Evolutionary conservation across 495 filamentous ascomycete species (phyloP), one percentile per base, ranked within the genome.

Genomic region (Ascodesmis nigricans): DNA sequence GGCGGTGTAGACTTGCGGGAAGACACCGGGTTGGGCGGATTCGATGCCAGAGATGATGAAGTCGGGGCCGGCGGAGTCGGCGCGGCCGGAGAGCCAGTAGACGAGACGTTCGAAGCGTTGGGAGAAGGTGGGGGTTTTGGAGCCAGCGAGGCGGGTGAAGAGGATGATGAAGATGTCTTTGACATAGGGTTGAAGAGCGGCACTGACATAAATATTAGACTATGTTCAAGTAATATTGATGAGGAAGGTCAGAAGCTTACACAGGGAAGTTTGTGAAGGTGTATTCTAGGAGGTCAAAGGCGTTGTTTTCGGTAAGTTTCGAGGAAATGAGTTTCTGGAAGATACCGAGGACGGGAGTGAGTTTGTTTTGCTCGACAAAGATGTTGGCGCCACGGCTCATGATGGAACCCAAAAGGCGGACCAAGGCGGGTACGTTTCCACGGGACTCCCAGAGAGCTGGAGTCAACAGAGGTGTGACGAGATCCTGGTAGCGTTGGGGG

Each of bases 351-450:
- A 92, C 66, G 5, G 73, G 63, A 45, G 80, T 76, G 33, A 91
- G 50, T 48, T 80, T 75, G 44, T 80, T 73, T 46, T 75, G 71
- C 8, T 37, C 26, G 5, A 76, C 53, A 42, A 97, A 81, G 31
- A 66, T 63, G 22, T 66, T 53, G 5, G 74, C 66, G 6, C 69
- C 75, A 40, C 78, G 78, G 8, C 75, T 65, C 45, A 93, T 75
- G 42, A 91, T 71, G 2, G 81, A 71, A 6, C 72, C 66, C n/a
- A 99, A 57, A 31, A 95, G 61, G 16, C 83, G 71, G 32, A 79
- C 71, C 35, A 93, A 66, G 4, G 83, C 84, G 3, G 90, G 90
- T 3, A 91, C 73, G 47, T 93, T 95, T 53, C 90, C 90, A 40
- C 71, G 73, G 0, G 74, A 75, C 34, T 90, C 78, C 90, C 90